These are phyloP conservation scores for Ramularia endophylla DNA, from an alignment of 2,329 filamentous ascomycete species.

Conservation along the genomic window DNA sequence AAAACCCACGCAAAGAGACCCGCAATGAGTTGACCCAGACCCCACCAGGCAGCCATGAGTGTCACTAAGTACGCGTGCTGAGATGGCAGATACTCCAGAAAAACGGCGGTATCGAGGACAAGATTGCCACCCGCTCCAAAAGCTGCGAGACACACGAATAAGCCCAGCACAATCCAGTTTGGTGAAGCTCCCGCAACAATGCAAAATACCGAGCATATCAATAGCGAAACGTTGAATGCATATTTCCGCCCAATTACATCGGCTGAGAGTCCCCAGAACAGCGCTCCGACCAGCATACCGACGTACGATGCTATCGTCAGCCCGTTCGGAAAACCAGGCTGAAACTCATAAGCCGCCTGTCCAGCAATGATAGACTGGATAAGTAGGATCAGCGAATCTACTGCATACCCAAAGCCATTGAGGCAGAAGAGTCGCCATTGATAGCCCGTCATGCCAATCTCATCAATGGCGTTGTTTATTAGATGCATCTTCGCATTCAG, in stretches of 20 bases:
- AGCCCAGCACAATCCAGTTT: slow-evolving; percentile 58
- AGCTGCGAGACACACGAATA: slow-evolving; percentile 57
- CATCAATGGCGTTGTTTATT: slow-evolving; percentile 58
- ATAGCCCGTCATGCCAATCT: slow-evolving; percentile 49
- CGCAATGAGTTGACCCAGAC: slow-evolving; percentile 46
- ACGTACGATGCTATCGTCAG: slow-evolving; percentile 58
- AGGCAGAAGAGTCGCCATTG: slow-evolving; percentile 56
- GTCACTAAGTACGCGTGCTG: slow-evolving; percentile 60
- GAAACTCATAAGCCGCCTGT: slow-evolving; percentile 55
- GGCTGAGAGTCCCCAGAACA: slow-evolving; percentile 64
- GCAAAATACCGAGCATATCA: slow-evolving; percentile 56
- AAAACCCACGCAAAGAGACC: slow-evolving; percentile 52
- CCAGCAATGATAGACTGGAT: slow-evolving; percentile 59
- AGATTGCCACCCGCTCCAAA: slow-evolving; percentile 62
- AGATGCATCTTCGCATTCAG: slow-evolving; percentile 63
- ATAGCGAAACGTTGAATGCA: slow-evolving; percentile 62
- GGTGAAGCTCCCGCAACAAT: slow-evolving; percentile 62
- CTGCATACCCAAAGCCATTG: slow-evolving; percentile 58
- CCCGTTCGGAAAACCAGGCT: slow-evolving; percentile 46
- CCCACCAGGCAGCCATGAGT: slow-evolving; percentile 55
- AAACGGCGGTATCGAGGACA: slow-evolving; percentile 57
- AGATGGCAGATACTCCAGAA: slow-evolving; percentile 52
- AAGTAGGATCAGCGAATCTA: slow-evolving; percentile 51
- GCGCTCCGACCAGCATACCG: slow-evolving; percentile 49
- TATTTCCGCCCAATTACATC: slow-evolving; percentile 63